A percentile compares a stretch with the other conserved stretches of the same genome.
Evolutionary conservation across 441 rosid genomes (phyloP).

Genomic region (Syzygium malaccense): DNA sequence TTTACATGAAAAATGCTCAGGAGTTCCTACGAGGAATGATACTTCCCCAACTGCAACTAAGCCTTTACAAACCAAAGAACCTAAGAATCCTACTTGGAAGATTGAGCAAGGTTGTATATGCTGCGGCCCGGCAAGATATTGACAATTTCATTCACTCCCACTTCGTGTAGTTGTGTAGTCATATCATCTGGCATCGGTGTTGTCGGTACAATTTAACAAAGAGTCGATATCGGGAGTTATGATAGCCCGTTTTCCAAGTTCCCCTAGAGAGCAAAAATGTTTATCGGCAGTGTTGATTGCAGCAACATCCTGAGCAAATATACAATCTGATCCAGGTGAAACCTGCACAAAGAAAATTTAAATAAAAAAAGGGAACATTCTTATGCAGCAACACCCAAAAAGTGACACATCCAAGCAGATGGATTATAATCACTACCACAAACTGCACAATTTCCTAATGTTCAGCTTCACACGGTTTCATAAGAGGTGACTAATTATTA

Average conservation of each 20-base stretch:
- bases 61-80: not conserved
- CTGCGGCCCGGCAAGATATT: not conserved
- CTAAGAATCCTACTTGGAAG: not conserved
- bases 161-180: not conserved
- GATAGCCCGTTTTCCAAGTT: constrained; percentile 34
- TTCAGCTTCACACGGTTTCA: not conserved
- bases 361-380: not conserved
- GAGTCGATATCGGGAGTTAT: constrained; percentile 50
- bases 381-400: not conserved
- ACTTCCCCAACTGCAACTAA: not conserved
- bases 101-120: not conserved
- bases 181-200: not conserved
- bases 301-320: constrained; percentile 35
- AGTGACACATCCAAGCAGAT: not conserved
- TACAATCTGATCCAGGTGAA: constrained; percentile 43
- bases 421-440: not conserved
- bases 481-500: not conserved
- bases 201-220: constrained; percentile 23
- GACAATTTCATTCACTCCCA: not conserved
- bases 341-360: constrained; percentile 37
- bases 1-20: not conserved
- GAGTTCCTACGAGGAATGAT: not conserved
- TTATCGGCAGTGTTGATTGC: constrained; percentile 32
- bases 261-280: constrained; percentile 40
- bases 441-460: not conserved